A percentile compares a stretch with the other conserved stretches of the same genome.
phyloP scores from a whole-genome alignment of 192 early-diverging fungal genomes.

The Obelidium mucronatum region DNA sequence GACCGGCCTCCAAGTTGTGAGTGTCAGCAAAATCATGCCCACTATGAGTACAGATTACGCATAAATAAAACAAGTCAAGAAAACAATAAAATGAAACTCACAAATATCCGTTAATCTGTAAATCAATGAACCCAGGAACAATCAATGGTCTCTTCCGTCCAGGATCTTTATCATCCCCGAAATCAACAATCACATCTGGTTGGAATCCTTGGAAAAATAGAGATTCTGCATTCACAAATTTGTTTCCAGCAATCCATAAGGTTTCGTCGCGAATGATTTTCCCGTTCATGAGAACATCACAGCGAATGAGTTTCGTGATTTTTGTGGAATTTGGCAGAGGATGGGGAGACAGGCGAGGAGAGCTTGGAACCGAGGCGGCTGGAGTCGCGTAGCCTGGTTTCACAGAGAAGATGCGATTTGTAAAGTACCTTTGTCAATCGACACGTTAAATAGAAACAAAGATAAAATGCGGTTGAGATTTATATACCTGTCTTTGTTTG shows the following conservation, averaged over 20 bases:
- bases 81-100: conserved; percentile 53
- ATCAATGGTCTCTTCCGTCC: conserved; percentile 49
- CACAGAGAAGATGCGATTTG: not conserved
- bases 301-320: conserved; percentile 76
- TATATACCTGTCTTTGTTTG: no score
- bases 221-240: conserved; percentile 53
- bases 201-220: conserved; percentile 2
- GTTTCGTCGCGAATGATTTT: conserved; percentile 72
- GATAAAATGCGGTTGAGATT: no score
- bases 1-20: conserved; percentile 66
- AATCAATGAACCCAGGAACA: conserved; percentile 80
- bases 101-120: conserved; percentile 82
- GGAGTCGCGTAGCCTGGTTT: not conserved
- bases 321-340: conserved; percentile 9
- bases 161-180: not conserved
- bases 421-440: not conserved
- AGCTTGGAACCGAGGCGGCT: no score
- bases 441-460: no score
- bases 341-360: not conserved
- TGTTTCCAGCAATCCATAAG: conserved; percentile 76
- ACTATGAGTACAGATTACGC: no score
- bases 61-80: no score
- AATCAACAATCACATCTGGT: conserved; percentile 20
- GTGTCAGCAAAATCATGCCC: conserved; percentile 39
- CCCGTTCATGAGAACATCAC: conserved; percentile 74